Percentiles rank a stretch among this genome's conserved stretches.
These are phyloP conservation scores for Entomophthora muscae DNA, from an alignment of 371 early-diverging fungal genomes.

Conservation along the genomic window DNA sequence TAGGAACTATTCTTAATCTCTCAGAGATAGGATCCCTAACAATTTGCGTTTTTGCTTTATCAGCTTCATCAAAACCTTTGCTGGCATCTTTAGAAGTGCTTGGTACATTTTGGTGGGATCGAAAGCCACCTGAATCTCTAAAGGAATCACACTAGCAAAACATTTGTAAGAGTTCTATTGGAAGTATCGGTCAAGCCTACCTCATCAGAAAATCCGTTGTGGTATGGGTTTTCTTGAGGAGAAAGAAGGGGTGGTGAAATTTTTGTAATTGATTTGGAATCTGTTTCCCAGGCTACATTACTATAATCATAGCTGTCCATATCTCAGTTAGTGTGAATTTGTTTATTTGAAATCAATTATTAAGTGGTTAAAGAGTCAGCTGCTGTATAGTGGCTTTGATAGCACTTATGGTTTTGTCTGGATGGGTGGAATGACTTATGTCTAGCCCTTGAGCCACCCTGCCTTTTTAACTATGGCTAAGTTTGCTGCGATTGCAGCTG, in stretches of 20 bases:
- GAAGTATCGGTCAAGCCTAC: background rate
- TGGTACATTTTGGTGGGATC: background rate
- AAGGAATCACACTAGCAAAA: background rate
- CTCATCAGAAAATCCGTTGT: background rate
- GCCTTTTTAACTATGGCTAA: too few relatives aligned
- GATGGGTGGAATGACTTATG: too few relatives aligned
- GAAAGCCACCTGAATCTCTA: background rate
- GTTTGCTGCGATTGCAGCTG: too few relatives aligned
- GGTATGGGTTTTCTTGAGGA: background rate
- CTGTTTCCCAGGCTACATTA: slow-evolving; percentile 6
- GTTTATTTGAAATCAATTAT: too few relatives aligned
- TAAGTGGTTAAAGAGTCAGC: too few relatives aligned
- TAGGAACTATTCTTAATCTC: slow-evolving; percentile 11
- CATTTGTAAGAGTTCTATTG: background rate
- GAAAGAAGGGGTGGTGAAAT: background rate
- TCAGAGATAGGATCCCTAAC: background rate
- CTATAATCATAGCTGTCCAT: slow-evolving; percentile 9
- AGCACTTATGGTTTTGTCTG: too few relatives aligned
- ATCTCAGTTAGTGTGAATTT: too few relatives aligned
- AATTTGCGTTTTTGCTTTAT: background rate
- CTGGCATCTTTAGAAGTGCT: background rate
- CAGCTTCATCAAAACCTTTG: background rate
- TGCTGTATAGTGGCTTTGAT: too few relatives aligned
- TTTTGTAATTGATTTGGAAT: background rate
- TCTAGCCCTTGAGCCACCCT: too few relatives aligned